Evolutionary conservation across 305 asterid species (phyloP), one percentile per base, ranked within the genome.

Genomic region (Solanum chacoense): DNA sequence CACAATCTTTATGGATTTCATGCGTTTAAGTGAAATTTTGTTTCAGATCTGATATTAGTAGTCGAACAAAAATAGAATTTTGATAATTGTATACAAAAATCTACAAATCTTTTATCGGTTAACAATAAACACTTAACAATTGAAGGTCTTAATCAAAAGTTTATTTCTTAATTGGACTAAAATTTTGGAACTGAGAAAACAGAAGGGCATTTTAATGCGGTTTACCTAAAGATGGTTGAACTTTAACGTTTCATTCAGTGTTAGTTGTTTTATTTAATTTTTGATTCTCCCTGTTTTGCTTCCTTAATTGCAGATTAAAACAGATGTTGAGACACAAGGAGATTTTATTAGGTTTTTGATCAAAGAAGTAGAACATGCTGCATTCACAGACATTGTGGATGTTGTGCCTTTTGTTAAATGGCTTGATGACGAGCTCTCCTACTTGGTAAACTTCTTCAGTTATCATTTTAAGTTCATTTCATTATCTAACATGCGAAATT

Each of bases 351-450:
- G 96, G 91, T 97, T 95, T 94, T 92, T 97, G 92, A 97, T 97
- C 91, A 96, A 93, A 92, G 99, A 97, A 92, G 96, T 97, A 86
- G 98, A 95, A 89, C 93, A 93, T 88, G 99, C 99, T 87, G 97
- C 96, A 45, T 97, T 97, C 88, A 88, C 95, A 63, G 96, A 96
- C 88, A 96, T 97, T 91, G 98, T 96, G 91, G 99, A 97, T 91
- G 99, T 96, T 78, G 97, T 97, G 74, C 94, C 96, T 88, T 97
- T 96, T 72, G 99, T 97, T 20, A 97, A 97, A 92, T 97, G 99
- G 99, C 99, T 97, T 24, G 99, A 97, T 74, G 99, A 97, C 77
- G 99, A 97, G 90, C 99, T 97, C 84, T 95, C 98, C 63, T 96
- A 93, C 93, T 91, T 97, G 98, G 99, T 97, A 93, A 79, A 24